Base-by-base conservation (phyloP, 257 asterid genomes). In the Petunia axillaris region DNA sequence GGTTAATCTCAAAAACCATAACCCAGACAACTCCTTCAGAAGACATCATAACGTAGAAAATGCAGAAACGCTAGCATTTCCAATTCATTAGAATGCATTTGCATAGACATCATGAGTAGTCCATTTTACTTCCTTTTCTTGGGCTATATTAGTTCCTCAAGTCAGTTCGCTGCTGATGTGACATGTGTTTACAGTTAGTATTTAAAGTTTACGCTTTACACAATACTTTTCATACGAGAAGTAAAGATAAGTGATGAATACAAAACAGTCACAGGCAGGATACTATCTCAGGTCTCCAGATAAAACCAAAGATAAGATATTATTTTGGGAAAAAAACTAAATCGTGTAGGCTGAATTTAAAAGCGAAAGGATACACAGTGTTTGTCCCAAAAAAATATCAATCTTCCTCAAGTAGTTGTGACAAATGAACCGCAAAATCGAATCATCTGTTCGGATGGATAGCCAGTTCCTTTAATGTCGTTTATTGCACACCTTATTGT, bases 21-120 rank as follows among this genome's bases (percentile, higher is more conserved):
- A 68, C 57, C 16, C 46, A 52, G 48, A 55, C n/a, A 68, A 68
- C 54, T 4, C 76, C n/a, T 43, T 46, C 57, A 43, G 76, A 68
- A 9, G 76, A 44, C n/a, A 44, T 68, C 43, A 68, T 68, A 44
- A 68, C 16, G 58, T 68, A 2, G 76, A 44, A 44, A 52, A 68
- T 11, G 8, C 58, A 16, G 39, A 67, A 67, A 67, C 53, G 36
- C 54, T 15, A 25, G 2, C 55, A 44, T 39, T 4, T 44, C 8
- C 57, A 10, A 43, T 68, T 43, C 8, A 44, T 68, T 1, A 70
- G 16, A 10, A 46, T 46, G 10, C 59, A 70, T 25, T 25, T 4
- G 25, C 59, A 25, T 10, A 70, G 77, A 70, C 59, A 70, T 70
- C 77, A 46, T 4, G 59, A 70, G 4, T 5, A 9, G 43, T 70